Conservation (phyloP, 2,329 filamentous ascomycete species). For the Diaporthe citrichinensis region DNA sequence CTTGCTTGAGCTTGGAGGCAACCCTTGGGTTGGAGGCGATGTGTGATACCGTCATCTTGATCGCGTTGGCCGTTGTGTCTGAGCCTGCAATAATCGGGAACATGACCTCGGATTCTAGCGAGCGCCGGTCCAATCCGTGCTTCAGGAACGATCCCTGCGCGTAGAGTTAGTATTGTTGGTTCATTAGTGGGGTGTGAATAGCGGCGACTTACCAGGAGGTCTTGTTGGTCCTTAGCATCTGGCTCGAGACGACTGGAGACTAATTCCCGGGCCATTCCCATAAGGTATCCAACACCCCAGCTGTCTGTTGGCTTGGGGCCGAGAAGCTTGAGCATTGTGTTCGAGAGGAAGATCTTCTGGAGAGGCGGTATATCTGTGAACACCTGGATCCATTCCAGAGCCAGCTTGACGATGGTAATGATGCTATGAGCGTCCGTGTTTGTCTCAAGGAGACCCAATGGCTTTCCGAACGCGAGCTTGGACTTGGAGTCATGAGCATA, state of each 20-base stretch:
- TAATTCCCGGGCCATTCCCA: conserved; percentile 39
- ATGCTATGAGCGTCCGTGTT: conserved; percentile 44
- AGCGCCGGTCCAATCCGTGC: conserved; percentile 36
- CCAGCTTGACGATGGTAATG: conserved; percentile 40
- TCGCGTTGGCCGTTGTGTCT: conserved; percentile 44
- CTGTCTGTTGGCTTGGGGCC: conserved; percentile 41
- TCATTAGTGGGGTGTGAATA: not conserved
- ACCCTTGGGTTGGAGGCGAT: conserved; percentile 39
- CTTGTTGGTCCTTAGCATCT: conserved; percentile 35
- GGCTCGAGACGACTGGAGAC: conserved; percentile 27
- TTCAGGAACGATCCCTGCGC: conserved; percentile 34
- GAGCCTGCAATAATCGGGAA: conserved; percentile 44
- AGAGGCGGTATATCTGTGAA: conserved; percentile 41
- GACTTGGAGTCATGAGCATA: conserved; percentile 38
- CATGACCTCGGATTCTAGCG: conserved; percentile 40
- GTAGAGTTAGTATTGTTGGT: not conserved
- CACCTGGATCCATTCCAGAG: conserved; percentile 36
- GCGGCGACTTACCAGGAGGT: conserved; percentile 28
- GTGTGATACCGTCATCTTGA: conserved; percentile 42
- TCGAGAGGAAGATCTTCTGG: conserved; percentile 40
- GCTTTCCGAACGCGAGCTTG: conserved; percentile 40
- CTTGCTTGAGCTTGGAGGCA: conserved; percentile 28
- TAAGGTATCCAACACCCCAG: conserved; percentile 40
- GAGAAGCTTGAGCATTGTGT: conserved; percentile 35
- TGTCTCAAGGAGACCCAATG: conserved; percentile 41